Evolutionary conservation across 305 asterid species (phyloP), one percentile per base, ranked within the genome.

Genomic region (Rubia tinctorum): DNA sequence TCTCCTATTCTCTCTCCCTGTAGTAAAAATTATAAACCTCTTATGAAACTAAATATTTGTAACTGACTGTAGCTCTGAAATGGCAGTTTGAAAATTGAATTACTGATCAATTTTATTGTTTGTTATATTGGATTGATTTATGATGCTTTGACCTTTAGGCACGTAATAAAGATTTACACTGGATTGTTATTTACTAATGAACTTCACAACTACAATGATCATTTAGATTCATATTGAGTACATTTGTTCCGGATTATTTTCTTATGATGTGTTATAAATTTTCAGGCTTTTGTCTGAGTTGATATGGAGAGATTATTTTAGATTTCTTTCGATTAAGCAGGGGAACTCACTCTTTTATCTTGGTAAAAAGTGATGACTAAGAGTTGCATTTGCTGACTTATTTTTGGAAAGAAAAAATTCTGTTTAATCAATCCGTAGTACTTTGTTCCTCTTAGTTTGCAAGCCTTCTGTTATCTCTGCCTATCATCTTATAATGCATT

Each of bases 301-400:
- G 83, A 84, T 91, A 73, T 94, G 98, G 98, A 91, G 97, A 82
- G 98, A 94, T 82, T 94, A 94, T 89, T 91, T 94, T 82, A 82
- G 90, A 74, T 94, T 91, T 81, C 87, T 94, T 42, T 91, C 99
- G 17, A 87, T 91, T 82, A 91, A 90, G 85, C 86, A 75, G 75
- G 96, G 91, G 63, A 90, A 90, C 84, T 85, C 94, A 72, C 88
- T 94, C 49, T 94, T 94, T 76, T 87, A 88, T 77, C 83, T 84
- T 82, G 98, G 97, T 93, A 75, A 74, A 44, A 59, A 23, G 7
- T 12, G 8, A 22, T 20, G 65, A 6, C 17, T 17, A 8, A 66
- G 13, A 14, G 18, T 2, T 47, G 4, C 45, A 9, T 18, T 71
- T 65, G 37, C n/a, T 20, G 13, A 34, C 14, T 58, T 12, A 13